These are phyloP conservation scores for Hortaea werneckii DNA, from an alignment of 2,329 filamentous ascomycete genomes.

Conservation along the genomic window DNA sequence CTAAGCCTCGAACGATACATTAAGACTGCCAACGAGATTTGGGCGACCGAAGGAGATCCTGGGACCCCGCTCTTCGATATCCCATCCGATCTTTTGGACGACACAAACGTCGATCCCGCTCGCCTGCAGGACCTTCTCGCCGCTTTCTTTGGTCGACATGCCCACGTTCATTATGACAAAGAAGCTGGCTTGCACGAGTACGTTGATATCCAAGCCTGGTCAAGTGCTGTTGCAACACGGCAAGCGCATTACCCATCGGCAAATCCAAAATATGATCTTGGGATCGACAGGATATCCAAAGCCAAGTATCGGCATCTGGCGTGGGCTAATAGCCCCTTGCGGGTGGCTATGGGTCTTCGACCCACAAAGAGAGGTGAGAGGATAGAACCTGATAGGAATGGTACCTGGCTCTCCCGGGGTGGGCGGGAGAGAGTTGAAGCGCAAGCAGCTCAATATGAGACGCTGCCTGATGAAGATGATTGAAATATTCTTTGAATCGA, in stretches of 20 bases:
- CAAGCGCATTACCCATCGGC: not conserved
- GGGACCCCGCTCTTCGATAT: not conserved
- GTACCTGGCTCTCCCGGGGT: too few relatives aligned
- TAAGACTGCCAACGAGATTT: slow-evolving; percentile 21
- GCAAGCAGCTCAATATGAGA: too few relatives aligned
- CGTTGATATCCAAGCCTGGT: slow-evolving; percentile 15
- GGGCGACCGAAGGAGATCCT: slow-evolving; percentile 12
- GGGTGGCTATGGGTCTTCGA: slow-evolving; percentile 1
- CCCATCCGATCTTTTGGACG: not conserved
- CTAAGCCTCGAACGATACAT: slow-evolving; percentile 20
- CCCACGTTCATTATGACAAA: not conserved
- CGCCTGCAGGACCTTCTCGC: slow-evolving; percentile 7
- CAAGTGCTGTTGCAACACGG: not conserved
- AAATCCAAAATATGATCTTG: not conserved
- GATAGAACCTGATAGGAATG: too few relatives aligned
- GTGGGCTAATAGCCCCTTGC: slow-evolving; percentile 13
- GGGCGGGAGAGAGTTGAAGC: too few relatives aligned
- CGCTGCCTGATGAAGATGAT: too few relatives aligned
- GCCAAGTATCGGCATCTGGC: not conserved
- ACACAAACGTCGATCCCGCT: not conserved
- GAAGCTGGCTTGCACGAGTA: slow-evolving; percentile 3
- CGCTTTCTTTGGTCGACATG: slow-evolving; percentile 12
- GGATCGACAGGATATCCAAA: not conserved
- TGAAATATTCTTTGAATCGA: too few relatives aligned
- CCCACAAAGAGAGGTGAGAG: not conserved